Base-by-base conservation (phyloP, 139 green algal genomes). In the Bryopsis sp. region DNA sequence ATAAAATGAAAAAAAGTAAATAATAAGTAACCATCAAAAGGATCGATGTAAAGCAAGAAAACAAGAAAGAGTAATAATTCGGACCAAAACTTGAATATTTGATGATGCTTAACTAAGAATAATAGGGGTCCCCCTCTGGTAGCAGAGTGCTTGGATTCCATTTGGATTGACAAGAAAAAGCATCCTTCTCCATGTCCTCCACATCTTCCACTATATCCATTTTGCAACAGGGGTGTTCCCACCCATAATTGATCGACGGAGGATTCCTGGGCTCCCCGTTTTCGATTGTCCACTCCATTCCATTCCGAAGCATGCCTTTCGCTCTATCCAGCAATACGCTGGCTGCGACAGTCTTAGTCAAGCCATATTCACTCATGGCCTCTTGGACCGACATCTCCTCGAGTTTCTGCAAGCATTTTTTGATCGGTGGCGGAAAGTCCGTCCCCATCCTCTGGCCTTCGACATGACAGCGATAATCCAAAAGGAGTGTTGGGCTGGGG, bases 181-280 rank as follows among this genome's bases (percentile, higher is more conserved):
- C n/a, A n/a, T n/a, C n/a, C n/a, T n/a, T n/a, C n/a, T n/a, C n/a
- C n/a, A n/a, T n/a, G n/a, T n/a, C n/a, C n/a, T n/a, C n/a, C n/a
- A n/a, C n/a, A n/a, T n/a, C n/a, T n/a, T n/a, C n/a, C n/a, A n/a
- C n/a, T n/a, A n/a, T n/a, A n/a, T n/a, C n/a, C n/a, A 50, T 50
- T 15, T 50, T 15, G 15, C 43, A 50, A 50, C 43, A 50, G 15
- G 43, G 43, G 11, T 11, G 43, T 26, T 50, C 11, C 43, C 43
- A 50, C 43, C 11, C 11, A 15, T 50, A 50, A 26, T 50, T 50
- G 11, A 50, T 26, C 11, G 43, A 15, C 11, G 43, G 11, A 50
- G 43, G 43, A 50, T 34, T 63, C 54, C 26, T n/a, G n/a, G 54
- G 54, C 54, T 63, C 54, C n/a, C n/a, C 24, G n/a, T 63, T 63